These are phyloP conservation scores for Aphanomyces astaci DNA, from an alignment of 352 stramenopile species.

Conservation along the genomic window DNA sequence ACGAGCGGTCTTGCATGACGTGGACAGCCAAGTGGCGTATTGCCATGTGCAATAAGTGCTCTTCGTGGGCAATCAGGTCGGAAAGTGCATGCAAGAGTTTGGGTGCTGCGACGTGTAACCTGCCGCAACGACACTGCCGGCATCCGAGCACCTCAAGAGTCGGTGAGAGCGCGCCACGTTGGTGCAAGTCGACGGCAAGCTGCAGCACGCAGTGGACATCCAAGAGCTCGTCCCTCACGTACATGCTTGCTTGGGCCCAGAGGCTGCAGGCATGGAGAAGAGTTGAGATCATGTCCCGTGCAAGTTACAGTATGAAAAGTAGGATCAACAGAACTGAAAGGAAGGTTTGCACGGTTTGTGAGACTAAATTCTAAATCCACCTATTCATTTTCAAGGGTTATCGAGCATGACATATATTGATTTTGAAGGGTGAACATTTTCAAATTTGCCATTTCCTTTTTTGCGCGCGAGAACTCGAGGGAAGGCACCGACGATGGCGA, in stretches of 20 bases:
- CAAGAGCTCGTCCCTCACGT: not conserved
- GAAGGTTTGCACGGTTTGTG: too few relatives aligned
- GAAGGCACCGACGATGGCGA: too few relatives aligned
- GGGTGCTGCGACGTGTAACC: not conserved
- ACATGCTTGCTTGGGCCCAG: constrained; percentile 10
- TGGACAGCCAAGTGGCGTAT: constrained; percentile 1
- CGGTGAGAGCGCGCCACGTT: not conserved
- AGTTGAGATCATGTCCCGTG: too few relatives aligned
- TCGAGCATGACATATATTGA: too few relatives aligned
- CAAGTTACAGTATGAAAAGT: too few relatives aligned
- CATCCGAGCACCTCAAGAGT: not conserved
- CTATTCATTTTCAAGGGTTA: too few relatives aligned
- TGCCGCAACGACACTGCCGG: not conserved
- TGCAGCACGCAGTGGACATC: not conserved
- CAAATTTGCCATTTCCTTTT: too few relatives aligned
- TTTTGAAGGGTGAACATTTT: too few relatives aligned
- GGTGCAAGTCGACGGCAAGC: not conserved
- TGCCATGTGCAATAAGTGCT: not conserved
- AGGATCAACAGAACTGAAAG: too few relatives aligned
- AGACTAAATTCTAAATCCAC: too few relatives aligned
- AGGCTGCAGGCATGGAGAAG: not conserved
- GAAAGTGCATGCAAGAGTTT: not conserved
- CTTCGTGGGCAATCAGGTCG: not conserved
- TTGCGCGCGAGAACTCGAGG: too few relatives aligned
- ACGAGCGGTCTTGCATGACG: not conserved